Evolutionary conservation across 2,329 filamentous ascomycete species (phyloP).

Genomic region (Seiridium cupressi): DNA sequence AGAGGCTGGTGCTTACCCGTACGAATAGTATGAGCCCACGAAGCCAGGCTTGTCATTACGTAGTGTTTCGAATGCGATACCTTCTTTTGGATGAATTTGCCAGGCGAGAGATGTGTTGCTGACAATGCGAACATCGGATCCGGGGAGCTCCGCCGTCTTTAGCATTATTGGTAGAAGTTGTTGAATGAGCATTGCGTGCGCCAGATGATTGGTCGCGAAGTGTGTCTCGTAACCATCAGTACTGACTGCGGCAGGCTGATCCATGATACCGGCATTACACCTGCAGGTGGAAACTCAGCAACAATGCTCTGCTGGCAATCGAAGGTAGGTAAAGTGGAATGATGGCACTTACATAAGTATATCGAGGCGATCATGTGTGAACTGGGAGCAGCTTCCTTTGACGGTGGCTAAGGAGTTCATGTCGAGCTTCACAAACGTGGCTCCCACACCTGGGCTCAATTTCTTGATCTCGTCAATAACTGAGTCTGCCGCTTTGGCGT

Average conservation of each 20-base stretch:
- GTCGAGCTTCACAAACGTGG: slow-evolving; percentile 37
- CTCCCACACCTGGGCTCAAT: slow-evolving; percentile 14
- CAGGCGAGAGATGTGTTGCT: slow-evolving; percentile 9
- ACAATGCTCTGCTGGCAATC: too few relatives aligned
- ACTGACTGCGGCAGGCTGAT: slow-evolving; percentile 24
- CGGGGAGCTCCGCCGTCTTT: slow-evolving; percentile 3
- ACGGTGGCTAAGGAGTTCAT: slow-evolving; percentile 37
- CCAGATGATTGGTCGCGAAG: slow-evolving; percentile 42
- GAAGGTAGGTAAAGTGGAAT: too few relatives aligned
- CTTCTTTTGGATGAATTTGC: slow-evolving; percentile 1
- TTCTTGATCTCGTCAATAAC: slow-evolving; percentile 34
- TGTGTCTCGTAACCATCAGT: slow-evolving; percentile 37
- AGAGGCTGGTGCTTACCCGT: slow-evolving; percentile 4
- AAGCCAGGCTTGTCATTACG: slow-evolving; percentile 1
- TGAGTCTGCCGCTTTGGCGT: slow-evolving; percentile 38
- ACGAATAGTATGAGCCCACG: slow-evolving; percentile 6
- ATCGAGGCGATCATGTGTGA: slow-evolving; percentile 36
- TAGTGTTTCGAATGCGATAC: slow-evolving; percentile 12
- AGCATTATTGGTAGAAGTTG: slow-evolving; percentile 11
- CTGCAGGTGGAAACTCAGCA: neutral
- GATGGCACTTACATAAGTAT: slow-evolving; percentile 32
- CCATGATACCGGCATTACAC: slow-evolving; percentile 35
- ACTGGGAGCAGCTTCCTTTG: slow-evolving; percentile 28
- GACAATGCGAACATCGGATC: slow-evolving; percentile 13
- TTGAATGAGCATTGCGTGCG: slow-evolving; percentile 36